These are phyloP conservation scores for Rhexocercosporidium sp. DNA, from an alignment of 2,329 filamentous ascomycete genomes.

Conservation along the genomic window DNA sequence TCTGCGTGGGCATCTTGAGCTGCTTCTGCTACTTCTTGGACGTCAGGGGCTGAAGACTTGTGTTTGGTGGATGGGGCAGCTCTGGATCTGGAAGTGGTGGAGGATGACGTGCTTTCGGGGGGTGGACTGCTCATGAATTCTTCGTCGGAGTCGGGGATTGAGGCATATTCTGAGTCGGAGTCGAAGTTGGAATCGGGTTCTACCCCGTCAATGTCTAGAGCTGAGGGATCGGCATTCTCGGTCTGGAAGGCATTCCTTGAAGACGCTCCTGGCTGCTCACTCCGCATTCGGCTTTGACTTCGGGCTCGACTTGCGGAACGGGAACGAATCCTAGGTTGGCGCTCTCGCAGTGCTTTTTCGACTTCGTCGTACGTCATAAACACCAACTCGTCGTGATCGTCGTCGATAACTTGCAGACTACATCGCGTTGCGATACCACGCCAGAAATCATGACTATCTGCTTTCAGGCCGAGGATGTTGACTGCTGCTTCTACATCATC, in stretches of 20 bases:
- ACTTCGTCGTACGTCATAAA: constrained; percentile 7
- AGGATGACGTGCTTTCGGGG: neutral
- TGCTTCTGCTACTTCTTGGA: constrained; percentile 16
- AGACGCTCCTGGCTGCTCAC: neutral
- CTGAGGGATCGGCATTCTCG: neutral
- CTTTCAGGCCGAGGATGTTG: constrained; percentile 56
- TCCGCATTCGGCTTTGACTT: neutral
- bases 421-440: constrained; percentile 55
- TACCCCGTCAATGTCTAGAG: neutral
- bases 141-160: neutral
- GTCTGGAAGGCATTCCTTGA: neutral
- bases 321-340: constrained; percentile 20
- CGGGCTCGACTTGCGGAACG: constrained; percentile 22
- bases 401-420: constrained; percentile 54
- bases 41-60: neutral
- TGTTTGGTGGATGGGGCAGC: neutral
- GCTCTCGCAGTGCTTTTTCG: constrained; percentile 7
- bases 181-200: neutral
- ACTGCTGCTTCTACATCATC: constrained; percentile 57
- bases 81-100: neutral
- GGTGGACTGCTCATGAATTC: constrained; percentile 5
- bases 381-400: constrained; percentile 23
- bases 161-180: neutral
- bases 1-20: constrained; percentile 37
- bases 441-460: constrained; percentile 56